phyloP scores from a whole-genome alignment of 2,329 filamentous ascomycete genomes.

The Cryphonectria radicalis region DNA sequence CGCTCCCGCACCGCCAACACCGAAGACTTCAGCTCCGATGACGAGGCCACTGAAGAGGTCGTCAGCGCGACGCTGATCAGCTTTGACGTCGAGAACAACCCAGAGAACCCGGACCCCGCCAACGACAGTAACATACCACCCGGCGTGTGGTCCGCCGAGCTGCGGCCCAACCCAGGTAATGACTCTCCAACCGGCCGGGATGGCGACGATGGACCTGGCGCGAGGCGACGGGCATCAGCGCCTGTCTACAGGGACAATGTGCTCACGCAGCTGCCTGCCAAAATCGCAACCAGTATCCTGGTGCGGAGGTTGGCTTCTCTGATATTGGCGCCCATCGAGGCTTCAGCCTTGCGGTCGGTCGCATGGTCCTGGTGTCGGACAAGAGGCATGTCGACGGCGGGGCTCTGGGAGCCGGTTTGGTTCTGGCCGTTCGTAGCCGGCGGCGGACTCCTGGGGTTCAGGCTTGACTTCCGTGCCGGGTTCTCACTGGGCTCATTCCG shows the following conservation, averaged over 20 bases:
- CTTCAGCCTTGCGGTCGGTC: constrained; percentile 49
- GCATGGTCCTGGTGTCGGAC: constrained; percentile 48
- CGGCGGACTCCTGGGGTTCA: constrained; percentile 32
- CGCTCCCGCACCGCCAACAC: constrained; percentile 20
- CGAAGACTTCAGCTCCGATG: constrained; percentile 57
- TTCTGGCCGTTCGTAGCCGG: constrained; percentile 15
- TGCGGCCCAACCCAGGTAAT: constrained; percentile 52
- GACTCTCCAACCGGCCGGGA: constrained; percentile 20
- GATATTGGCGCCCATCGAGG: constrained; percentile 52
- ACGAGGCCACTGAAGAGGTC: constrained; percentile 57
- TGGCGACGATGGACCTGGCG: constrained; percentile 14
- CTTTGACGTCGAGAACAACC: constrained; percentile 64
- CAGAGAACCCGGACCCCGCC: constrained; percentile 44
- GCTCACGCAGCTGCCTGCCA: constrained; percentile 55
- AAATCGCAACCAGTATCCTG: constrained; percentile 53
- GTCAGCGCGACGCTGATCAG: constrained; percentile 62
- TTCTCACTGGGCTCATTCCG: constrained; percentile 45
- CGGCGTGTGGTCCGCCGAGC: constrained; percentile 62
- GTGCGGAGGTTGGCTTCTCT: constrained; percentile 49
- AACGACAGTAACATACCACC: constrained; percentile 45
- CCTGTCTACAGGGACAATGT: constrained; percentile 44
- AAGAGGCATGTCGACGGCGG: constrained; percentile 43
- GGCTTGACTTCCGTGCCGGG: constrained; percentile 38
- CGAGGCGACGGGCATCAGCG: constrained; percentile 10
- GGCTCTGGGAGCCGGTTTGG: constrained; percentile 42